These are phyloP conservation scores for Saitoella complicata DNA, from an alignment of 805 yeast genomes.

Conservation along the genomic window DNA sequence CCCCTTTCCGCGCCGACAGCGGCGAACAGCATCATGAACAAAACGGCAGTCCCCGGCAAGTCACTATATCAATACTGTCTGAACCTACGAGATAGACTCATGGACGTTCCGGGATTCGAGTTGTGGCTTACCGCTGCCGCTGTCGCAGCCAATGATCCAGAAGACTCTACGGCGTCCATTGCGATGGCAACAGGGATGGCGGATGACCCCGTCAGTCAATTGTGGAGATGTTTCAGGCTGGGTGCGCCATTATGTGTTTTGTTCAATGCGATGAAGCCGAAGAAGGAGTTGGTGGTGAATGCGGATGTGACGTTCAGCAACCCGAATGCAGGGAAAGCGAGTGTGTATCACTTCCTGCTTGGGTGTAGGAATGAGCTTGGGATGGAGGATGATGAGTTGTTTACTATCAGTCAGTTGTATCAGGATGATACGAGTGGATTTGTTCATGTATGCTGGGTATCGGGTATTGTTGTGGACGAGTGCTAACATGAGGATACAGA, in stretches of 20 bases:
- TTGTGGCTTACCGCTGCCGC: no score
- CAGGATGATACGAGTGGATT: conserved; percentile 67
- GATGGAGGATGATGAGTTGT: conserved; percentile 57
- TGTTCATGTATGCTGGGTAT: conserved; percentile 56
- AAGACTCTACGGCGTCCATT: no score
- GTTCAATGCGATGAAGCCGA: conserved; percentile 41
- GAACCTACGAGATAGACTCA: no score
- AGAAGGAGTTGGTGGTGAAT: conserved; percentile 30
- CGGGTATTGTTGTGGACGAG: conserved; percentile 44
- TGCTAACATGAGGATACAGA: conserved; percentile 14
- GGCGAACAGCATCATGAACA: no score
- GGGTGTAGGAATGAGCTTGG: conserved; percentile 68
- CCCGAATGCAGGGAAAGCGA: conserved; percentile 48
- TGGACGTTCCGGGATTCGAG: no score
- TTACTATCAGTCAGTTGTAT: conserved; percentile 80
- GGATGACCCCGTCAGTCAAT: conserved; percentile 74
- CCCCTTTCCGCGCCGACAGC: no score
- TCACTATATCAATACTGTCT: no score
- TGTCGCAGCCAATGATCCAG: no score
- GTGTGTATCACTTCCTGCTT: conserved; percentile 74
- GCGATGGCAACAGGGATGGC: neutral
- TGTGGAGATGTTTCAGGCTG: conserved; percentile 76
- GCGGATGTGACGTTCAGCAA: conserved; percentile 14
- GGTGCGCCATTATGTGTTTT: conserved; percentile 84
- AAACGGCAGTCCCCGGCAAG: no score